Base-by-base conservation (phyloP, 345 rosid species). In the Cardiospermum halicacabum region DNA sequence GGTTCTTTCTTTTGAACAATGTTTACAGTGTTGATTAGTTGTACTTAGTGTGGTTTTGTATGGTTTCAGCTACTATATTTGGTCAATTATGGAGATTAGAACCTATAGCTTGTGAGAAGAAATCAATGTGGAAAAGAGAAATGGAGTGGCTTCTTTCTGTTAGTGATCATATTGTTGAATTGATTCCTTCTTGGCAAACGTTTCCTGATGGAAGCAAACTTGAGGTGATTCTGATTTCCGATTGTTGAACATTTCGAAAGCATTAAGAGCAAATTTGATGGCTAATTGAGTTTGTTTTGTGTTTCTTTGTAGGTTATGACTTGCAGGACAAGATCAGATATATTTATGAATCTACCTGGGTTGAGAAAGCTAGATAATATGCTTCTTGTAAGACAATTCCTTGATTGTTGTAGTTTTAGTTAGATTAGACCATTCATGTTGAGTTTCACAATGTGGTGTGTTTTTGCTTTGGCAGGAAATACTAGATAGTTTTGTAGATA, bases 1-100 rank as follows among this genome's bases (percentile, higher is more conserved):
- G 10, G 39, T 34, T 21, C 58, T 34, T 37, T 27, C 12, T 40
- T 0, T 69, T 21, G 6, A 56, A 8, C 9, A 15, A 47, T 21
- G 37, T 28, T 50, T 54, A 68, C 0, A 9, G 9, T 64, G 54
- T 43, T 45, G 3, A 65, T 45, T 31, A 32, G 45, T 5, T n/a
- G 32, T 57, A 13, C 7, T 60, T 42, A 24, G 34, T 6, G 16
- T 18, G 15, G 11, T 58, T 57, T 8, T 11, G 11, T 25, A 11
- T 43, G 6, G 13, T 73, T 49, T 30, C 65, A 94, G 99, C 96
- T 66, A 85, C 96, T 1, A 55, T 91, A 49, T 94, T 94, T 72
- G 97, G 99, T 34, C 99, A 94, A 67, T 75, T 91, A 11, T 94
- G 99, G 99, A 85, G 99, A 75, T 65, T 94, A 68, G 97, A 87